Conservation (phyloP, 2,329 filamentous ascomycete genomes). For the Sporothrix pseudoabietina region DNA sequence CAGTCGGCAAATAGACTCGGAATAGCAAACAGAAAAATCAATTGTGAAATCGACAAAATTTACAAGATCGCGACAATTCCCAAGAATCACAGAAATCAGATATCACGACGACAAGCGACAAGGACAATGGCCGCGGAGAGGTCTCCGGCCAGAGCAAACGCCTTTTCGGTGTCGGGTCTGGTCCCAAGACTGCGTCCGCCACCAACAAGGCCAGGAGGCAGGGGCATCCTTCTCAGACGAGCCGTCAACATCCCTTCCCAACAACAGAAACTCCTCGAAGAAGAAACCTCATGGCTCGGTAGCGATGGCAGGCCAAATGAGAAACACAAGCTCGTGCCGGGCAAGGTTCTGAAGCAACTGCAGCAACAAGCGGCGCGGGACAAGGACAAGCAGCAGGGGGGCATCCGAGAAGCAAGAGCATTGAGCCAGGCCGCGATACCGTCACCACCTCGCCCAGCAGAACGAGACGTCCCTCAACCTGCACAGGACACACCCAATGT, state of each 20-base stretch:
- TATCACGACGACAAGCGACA: background rate
- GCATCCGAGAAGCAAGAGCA: background rate
- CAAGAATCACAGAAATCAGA: background rate
- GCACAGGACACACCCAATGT: too few species aligned
- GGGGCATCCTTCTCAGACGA: slow-evolving; percentile 35
- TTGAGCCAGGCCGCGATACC: background rate
- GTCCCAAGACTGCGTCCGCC: slow-evolving; percentile 3
- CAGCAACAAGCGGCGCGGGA: background rate
- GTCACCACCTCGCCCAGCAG: background rate
- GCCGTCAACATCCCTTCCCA: slow-evolving; percentile 44
- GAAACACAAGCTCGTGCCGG: slow-evolving; percentile 12
- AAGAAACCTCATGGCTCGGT: slow-evolving; percentile 32
- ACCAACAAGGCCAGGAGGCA: background rate
- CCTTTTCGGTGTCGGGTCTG: background rate
- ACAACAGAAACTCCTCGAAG: slow-evolving; percentile 45
- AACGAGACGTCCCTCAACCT: background rate
- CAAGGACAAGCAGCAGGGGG: background rate
- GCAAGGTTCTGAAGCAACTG: slow-evolving; percentile 7
- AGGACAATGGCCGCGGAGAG: background rate
- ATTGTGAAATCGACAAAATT: background rate
- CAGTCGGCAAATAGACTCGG: background rate
- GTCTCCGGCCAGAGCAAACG: background rate
- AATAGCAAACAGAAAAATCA: background rate
- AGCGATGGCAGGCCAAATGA: background rate
- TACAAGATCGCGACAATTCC: background rate